These are phyloP conservation scores for Vanrija pseudolonga DNA, from an alignment of 1,284 basidiomycete genomes.

Conservation along the genomic window DNA sequence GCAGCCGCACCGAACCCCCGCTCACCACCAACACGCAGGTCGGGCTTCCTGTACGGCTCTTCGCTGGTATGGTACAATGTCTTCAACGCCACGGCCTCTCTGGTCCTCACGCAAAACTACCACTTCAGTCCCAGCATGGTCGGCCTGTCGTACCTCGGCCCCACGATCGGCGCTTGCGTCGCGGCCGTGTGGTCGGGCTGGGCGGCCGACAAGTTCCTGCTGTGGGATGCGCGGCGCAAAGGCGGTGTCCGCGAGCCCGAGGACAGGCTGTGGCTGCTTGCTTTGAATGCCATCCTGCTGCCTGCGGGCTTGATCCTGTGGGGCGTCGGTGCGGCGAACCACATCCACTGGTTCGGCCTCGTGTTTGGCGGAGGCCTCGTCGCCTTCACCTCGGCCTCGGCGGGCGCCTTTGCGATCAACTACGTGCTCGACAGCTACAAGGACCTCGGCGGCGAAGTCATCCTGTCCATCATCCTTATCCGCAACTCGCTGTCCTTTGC, in stretches of 20 bases:
- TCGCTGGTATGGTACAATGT: slow-evolving; percentile 26
- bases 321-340: slow-evolving; percentile 26
- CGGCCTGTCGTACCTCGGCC: slow-evolving; percentile 27
- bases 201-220: slow-evolving; percentile 17
- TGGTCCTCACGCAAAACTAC: slow-evolving; percentile 13
- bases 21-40: neutral
- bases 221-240: slow-evolving; percentile 15
- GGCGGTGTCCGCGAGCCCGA: slow-evolving; percentile 28
- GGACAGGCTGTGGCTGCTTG: slow-evolving; percentile 25
- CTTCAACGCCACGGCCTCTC: slow-evolving; percentile 20
- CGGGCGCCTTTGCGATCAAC: slow-evolving; percentile 23
- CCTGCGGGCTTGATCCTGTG: slow-evolving; percentile 27
- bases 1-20: too few species aligned
- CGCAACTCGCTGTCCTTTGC: slow-evolving; percentile 17
- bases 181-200: slow-evolving; percentile 15
- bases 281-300: slow-evolving; percentile 16
- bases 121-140: slow-evolving; percentile 17
- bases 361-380: slow-evolving; percentile 19
- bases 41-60: slow-evolving; percentile 22
- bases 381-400: slow-evolving; percentile 19
- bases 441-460: slow-evolving; percentile 23
- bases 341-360: slow-evolving; percentile 26
- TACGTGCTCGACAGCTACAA: slow-evolving; percentile 33
- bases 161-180: slow-evolving; percentile 22
- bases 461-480: slow-evolving; percentile 24